Conservation (phyloP, 768 basidiomycete genomes). For the Lyophyllum shimeji region DNA sequence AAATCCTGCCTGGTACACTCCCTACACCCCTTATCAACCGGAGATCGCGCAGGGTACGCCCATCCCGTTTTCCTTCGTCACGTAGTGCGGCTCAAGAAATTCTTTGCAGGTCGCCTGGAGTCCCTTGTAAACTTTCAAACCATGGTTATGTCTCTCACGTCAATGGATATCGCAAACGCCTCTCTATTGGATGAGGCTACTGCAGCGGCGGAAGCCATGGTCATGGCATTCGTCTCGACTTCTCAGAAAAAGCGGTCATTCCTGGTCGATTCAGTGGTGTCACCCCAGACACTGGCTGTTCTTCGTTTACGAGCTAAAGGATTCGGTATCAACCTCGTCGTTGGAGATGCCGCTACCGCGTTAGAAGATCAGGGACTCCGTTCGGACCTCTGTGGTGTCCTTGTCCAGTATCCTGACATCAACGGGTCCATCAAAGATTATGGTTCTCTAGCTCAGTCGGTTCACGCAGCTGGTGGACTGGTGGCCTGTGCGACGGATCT, state of each 20-base stretch:
- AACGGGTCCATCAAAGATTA: slow-evolving; percentile 83
- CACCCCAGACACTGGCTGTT: slow-evolving; percentile 89
- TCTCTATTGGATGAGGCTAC: slow-evolving; percentile 95
- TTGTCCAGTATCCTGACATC: slow-evolving; percentile 94
- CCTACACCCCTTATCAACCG: slow-evolving; percentile 94
- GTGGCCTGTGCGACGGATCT: slow-evolving; percentile 90
- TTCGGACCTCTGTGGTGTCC: slow-evolving; percentile 76
- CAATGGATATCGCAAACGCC: slow-evolving; percentile 95
- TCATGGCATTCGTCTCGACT: slow-evolving; percentile 78
- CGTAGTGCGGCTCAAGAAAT: slow-evolving; percentile 10
- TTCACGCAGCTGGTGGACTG: slow-evolving; percentile 77
- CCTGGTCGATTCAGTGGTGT: slow-evolving; percentile 79
- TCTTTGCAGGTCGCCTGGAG: slow-evolving; percentile 79
- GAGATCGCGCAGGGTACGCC: slow-evolving; percentile 93
- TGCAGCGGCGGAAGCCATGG: slow-evolving; percentile 95
- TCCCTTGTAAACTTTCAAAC: slow-evolving; percentile 97
- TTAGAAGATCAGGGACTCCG: slow-evolving; percentile 53
- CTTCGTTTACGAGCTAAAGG: slow-evolving; percentile 90
- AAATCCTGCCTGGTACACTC: slow-evolving; percentile 98
- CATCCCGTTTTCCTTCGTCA: not conserved
- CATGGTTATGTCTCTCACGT: slow-evolving; percentile 91
- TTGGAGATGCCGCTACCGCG: slow-evolving; percentile 57
- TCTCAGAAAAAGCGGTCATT: slow-evolving; percentile 79
- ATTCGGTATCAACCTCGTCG: slow-evolving; percentile 81
- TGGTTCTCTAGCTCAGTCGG: slow-evolving; percentile 56